These are phyloP conservation scores for Solanum virginianum DNA, from an alignment of 257 asterid species.

Conservation along the genomic window DNA sequence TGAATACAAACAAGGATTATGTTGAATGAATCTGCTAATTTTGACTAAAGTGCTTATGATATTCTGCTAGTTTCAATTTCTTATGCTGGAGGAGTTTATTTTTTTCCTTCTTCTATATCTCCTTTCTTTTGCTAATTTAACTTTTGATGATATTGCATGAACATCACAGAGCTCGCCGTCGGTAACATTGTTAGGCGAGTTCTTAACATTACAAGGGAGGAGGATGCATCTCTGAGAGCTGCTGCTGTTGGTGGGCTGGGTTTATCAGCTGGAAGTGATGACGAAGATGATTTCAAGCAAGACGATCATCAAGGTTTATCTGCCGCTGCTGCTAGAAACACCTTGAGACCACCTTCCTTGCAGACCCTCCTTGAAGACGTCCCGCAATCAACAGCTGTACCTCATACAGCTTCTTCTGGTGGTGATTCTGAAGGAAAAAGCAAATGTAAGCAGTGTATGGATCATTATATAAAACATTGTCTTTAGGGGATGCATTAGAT, in stretches of 20 bases:
- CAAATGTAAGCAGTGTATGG: slow-evolving; percentile 51
- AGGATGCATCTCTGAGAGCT: slow-evolving; percentile 73
- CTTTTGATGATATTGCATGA: slow-evolving; percentile 11
- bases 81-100: not conserved
- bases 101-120: not conserved
- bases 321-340: slow-evolving; percentile 84
- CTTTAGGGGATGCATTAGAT: not conserved
- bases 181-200: slow-evolving; percentile 94
- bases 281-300: slow-evolving; percentile 48
- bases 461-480: not conserved
- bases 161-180: slow-evolving; percentile 82
- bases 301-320: slow-evolving; percentile 70
- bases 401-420: slow-evolving; percentile 66
- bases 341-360: slow-evolving; percentile 92
- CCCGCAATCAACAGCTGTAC: slow-evolving; percentile 64
- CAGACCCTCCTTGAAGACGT: slow-evolving; percentile 94
- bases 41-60: not conserved
- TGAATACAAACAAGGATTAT: not conserved
- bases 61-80: not conserved
- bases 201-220: slow-evolving; percentile 93
- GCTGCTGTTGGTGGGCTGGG: slow-evolving; percentile 78
- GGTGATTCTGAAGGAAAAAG: slow-evolving; percentile 99
- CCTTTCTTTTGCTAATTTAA: not conserved
- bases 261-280: slow-evolving; percentile 72
- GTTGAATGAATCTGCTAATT: not conserved